Conservation (phyloP, 768 basidiomycete genomes). For the Cystofilobasidium ferigula region DNA sequence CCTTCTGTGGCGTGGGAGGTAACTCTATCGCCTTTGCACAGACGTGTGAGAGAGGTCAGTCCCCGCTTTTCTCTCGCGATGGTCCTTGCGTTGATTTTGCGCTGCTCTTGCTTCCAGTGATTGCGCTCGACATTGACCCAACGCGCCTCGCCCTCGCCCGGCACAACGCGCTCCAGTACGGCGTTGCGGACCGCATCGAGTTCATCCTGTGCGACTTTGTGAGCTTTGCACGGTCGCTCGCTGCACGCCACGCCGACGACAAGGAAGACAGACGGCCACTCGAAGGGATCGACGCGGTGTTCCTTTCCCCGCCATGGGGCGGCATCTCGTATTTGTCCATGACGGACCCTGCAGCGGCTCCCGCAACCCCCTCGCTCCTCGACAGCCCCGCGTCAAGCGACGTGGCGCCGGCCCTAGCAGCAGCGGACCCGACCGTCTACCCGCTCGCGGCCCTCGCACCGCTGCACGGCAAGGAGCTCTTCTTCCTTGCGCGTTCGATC, state of each 20-base stretch:
- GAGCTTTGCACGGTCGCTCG: conserved; percentile 56
- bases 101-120: conserved; percentile 49
- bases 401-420: conserved; percentile 2
- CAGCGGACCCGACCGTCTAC: conserved; percentile 42
- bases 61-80: background rate
- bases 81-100: background rate
- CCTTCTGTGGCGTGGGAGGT: conserved; percentile 95
- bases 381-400: background rate
- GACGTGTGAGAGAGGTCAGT: conserved; percentile 83
- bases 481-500: conserved; percentile 56
- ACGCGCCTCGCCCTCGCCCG: conserved; percentile 76
- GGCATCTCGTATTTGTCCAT: conserved; percentile 60
- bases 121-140: conserved; percentile 79
- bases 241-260: conserved; percentile 7
- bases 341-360: conserved; percentile 37
- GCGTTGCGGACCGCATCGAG: conserved; percentile 87
- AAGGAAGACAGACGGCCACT: conserved; percentile 31
- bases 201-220: conserved; percentile 81
- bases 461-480: conserved; percentile 71
- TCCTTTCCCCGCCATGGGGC: conserved; percentile 93
- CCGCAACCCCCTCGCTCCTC: conserved; percentile 33
- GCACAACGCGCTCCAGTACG: conserved; percentile 88
- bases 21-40: conserved; percentile 95
- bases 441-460: conserved; percentile 63
- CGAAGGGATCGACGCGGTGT: conserved; percentile 65